Conservation (phyloP, 169 alveolate genomes). For the Plasmodium vivax region DNA sequence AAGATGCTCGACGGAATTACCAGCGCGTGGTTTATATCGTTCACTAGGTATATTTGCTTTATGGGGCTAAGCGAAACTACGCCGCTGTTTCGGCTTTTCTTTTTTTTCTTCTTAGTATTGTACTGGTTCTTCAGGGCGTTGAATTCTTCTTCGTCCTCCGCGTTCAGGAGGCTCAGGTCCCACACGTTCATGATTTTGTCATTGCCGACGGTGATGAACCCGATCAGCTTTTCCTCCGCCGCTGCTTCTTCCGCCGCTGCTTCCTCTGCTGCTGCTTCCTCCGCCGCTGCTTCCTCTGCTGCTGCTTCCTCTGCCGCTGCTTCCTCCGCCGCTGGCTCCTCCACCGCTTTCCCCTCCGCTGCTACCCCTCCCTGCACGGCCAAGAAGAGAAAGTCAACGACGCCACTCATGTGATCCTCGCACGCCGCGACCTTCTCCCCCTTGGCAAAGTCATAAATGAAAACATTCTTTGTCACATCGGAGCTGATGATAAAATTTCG, state of each 20-base stretch:
- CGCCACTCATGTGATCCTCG: conserved; percentile 72
- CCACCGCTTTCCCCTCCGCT: background rate
- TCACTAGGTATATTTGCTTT: conserved; percentile 32
- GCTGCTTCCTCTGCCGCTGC: background rate
- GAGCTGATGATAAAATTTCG: conserved; percentile 61
- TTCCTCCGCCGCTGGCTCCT: background rate
- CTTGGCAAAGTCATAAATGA: conserved; percentile 25
- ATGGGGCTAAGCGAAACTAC: conserved; percentile 28
- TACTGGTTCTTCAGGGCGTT: background rate
- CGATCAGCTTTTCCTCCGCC: conserved; percentile 39
- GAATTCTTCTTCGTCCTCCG: conserved; percentile 19
- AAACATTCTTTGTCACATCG: conserved; percentile 60
- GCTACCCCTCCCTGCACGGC: conserved; percentile 2
- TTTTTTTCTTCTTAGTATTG: background rate
- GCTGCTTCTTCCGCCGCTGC: background rate
- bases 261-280: background rate
- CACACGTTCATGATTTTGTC: conserved; percentile 73
- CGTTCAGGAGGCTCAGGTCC: conserved; percentile 27
- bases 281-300: background rate
- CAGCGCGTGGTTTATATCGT: conserved; percentile 51
- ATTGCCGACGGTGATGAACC: conserved; percentile 59
- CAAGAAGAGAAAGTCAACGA: conserved; percentile 39
- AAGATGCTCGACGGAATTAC: conserved; percentile 40
- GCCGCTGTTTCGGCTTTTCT: background rate
- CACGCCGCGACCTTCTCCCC: conserved; percentile 25